Conservation (phyloP, 805 yeast species). For the Komagataella mondaviorum region DNA sequence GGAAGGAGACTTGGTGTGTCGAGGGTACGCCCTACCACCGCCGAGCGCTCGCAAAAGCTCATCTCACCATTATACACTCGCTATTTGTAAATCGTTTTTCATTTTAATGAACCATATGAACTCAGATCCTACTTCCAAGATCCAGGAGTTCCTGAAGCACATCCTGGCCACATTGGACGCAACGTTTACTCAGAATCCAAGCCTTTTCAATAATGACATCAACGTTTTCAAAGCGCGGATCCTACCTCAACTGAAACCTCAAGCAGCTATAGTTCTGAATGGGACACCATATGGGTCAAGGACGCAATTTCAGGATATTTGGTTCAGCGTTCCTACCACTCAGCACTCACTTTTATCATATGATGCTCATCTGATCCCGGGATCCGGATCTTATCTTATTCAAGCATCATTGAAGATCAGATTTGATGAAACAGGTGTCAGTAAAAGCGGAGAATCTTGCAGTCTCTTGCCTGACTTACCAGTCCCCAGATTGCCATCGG, state of each 20-base stretch:
- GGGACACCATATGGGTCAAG: slow-evolving; percentile 44
- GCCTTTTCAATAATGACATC: slow-evolving; percentile 4
- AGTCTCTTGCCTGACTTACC: slow-evolving; percentile 21
- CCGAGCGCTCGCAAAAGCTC: background rate
- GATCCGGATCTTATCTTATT: slow-evolving; percentile 34
- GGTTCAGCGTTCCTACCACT: slow-evolving; percentile 44
- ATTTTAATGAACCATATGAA: background rate
- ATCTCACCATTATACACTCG: background rate
- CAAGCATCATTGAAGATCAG: slow-evolving; percentile 42
- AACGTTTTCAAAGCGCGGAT: slow-evolving; percentile 9
- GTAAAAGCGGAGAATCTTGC: slow-evolving; percentile 51
- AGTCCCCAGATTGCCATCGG: slow-evolving; percentile 2
- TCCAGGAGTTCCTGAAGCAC: slow-evolving; percentile 5
- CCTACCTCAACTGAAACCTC: slow-evolving; percentile 33
- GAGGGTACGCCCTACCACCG: background rate
- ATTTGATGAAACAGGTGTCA: slow-evolving; percentile 66
- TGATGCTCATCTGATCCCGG: slow-evolving; percentile 57
- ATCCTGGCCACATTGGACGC: slow-evolving; percentile 4
- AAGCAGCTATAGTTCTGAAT: slow-evolving; percentile 41
- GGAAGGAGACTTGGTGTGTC: background rate
- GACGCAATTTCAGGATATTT: slow-evolving; percentile 38
- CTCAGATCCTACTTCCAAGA: background rate
- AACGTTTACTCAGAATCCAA: slow-evolving; percentile 1
- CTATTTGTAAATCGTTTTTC: background rate
- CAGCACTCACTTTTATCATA: slow-evolving; percentile 51